Evolutionary conservation across 1,284 basidiomycete species (phyloP).

Genomic region (Cryptococcus sp.): DNA sequence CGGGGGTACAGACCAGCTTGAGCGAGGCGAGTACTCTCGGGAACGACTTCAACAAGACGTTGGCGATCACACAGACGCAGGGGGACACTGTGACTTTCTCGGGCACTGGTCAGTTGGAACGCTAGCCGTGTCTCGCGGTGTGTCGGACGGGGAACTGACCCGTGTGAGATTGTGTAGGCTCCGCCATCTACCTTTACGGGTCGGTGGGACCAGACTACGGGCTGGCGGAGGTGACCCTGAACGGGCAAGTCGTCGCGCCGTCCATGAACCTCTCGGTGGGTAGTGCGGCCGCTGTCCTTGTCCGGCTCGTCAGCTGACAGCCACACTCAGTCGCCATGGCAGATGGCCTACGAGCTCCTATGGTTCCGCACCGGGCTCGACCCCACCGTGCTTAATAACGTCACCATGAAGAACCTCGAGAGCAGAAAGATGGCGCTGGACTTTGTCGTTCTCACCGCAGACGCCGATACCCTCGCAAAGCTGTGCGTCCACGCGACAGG

Average conservation of each 20-base stretch:
- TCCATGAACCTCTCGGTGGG: constrained; percentile 32
- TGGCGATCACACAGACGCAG: constrained; percentile 15
- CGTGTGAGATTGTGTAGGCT: constrained; percentile 17
- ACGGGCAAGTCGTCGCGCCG: constrained; percentile 21
- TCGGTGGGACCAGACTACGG: constrained; percentile 34
- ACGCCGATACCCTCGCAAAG: constrained; percentile 11
- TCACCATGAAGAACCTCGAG: constrained; percentile 33
- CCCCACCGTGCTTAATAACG: constrained; percentile 4
- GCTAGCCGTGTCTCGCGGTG: neutral
- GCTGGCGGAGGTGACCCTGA: constrained; percentile 24
- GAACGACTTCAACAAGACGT: constrained; percentile 23
- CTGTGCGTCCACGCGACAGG: neutral
- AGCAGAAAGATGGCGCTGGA: constrained; percentile 27
- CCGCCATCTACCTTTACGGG: constrained; percentile 35
- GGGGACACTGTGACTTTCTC: constrained; percentile 22
- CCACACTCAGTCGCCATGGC: constrained; percentile 27
- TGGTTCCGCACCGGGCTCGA: constrained; percentile 34
- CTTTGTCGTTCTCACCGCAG: constrained; percentile 31
- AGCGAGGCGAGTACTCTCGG: constrained; percentile 8
- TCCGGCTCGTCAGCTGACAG: neutral
- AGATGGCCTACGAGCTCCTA: constrained; percentile 28
- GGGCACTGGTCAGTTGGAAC: constrained; percentile 24
- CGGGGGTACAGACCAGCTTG: constrained; percentile 4
- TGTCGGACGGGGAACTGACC: neutral
- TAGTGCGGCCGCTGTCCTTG: neutral